phyloP scores from a whole-genome alignment of 1,139 yeast species.

The Debaryomyces nepalensis region DNA sequence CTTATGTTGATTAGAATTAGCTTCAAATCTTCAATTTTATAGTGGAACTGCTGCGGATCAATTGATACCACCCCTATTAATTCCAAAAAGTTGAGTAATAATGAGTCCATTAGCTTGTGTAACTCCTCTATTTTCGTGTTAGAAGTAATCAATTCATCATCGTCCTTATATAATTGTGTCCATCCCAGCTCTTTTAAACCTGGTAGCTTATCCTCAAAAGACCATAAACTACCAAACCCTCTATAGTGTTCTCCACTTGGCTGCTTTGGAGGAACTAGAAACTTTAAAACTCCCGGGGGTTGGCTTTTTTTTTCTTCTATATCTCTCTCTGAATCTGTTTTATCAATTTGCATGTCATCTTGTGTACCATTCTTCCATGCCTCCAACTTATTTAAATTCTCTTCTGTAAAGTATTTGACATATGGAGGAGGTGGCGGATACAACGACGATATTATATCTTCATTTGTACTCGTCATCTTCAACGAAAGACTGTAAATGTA shows the following conservation, averaged over 20 bases:
- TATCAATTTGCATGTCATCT: conserved; percentile 13
- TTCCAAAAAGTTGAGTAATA: conserved; percentile 73
- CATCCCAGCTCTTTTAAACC: conserved; percentile 70
- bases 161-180: conserved; percentile 60
- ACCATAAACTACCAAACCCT: conserved; percentile 85
- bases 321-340: conserved; percentile 10
- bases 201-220: conserved; percentile 70
- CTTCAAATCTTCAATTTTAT: conserved; percentile 71
- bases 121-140: conserved; percentile 65
- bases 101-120: conserved; percentile 69
- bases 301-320: conserved; percentile 12
- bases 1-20: conserved; percentile 81
- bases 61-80: conserved; percentile 72
- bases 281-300: conserved; percentile 50
- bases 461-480: conserved; percentile 23
- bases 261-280: conserved; percentile 66
- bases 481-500: neutral
- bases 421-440: conserved; percentile 90
- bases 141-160: conserved; percentile 51
- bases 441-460: conserved; percentile 61
- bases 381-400: conserved; percentile 50
- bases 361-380: conserved; percentile 24
- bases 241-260: conserved; percentile 68
- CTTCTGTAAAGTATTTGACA: conserved; percentile 67
- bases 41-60: conserved; percentile 67